Evolutionary conservation across 75 land plant genomes (phyloP).

Genomic region (Larix kaempferi): DNA sequence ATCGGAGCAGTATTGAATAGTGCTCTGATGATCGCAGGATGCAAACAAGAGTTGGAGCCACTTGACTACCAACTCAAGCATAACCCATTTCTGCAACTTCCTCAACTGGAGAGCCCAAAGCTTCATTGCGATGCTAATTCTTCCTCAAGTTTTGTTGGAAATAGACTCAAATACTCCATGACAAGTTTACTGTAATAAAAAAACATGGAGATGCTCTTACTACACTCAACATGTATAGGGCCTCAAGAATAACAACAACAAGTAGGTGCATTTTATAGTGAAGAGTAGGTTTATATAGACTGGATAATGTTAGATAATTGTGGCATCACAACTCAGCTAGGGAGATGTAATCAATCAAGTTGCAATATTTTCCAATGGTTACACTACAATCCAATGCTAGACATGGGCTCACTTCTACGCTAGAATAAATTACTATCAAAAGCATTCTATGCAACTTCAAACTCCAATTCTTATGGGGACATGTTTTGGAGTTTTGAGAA

Average conservation of each 20-base stretch:
- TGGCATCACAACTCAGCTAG: slow-evolving; percentile 66
- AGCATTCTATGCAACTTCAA: background rate
- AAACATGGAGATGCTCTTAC: background rate
- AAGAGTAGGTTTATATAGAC: slow-evolving; percentile 27
- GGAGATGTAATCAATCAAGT: slow-evolving; percentile 18
- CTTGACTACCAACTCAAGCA: slow-evolving; percentile 11
- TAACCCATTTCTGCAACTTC: slow-evolving; percentile 27
- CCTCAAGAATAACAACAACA: background rate
- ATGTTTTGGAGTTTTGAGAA: background rate
- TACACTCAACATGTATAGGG: background rate
- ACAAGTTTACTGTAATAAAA: background rate
- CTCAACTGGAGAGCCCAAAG: slow-evolving; percentile 64
- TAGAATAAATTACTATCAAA: background rate
- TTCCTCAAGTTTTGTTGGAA: background rate
- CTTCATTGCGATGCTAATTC: slow-evolving; percentile 4
- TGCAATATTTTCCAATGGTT: background rate
- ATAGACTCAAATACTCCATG: background rate
- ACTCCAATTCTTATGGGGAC: background rate
- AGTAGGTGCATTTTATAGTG: background rate
- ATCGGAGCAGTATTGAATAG: no score
- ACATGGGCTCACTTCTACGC: background rate
- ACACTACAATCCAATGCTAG: background rate
- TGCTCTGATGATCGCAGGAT: background rate
- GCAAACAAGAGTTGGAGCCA: slow-evolving; percentile 22
- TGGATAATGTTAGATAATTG: slow-evolving; percentile 70